These are phyloP conservation scores for Pneumocystis oryctolagi DNA, from an alignment of 1,139 yeast species.

Conservation along the genomic window DNA sequence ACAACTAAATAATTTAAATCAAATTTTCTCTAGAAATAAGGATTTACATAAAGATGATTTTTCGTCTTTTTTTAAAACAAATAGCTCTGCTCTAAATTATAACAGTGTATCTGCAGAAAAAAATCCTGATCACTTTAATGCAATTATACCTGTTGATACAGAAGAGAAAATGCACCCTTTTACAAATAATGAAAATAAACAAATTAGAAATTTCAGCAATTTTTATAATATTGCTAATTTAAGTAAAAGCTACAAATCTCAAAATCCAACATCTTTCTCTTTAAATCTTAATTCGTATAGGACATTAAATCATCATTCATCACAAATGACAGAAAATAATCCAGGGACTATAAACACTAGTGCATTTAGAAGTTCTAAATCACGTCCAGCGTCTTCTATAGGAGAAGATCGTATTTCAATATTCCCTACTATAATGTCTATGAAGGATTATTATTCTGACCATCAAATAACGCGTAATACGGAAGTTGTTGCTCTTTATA, in stretches of 20 bases:
- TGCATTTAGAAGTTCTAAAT: neutral
- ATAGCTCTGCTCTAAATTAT: neutral
- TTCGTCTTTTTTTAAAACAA: neutral
- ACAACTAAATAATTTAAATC: neutral
- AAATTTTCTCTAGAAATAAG: neutral
- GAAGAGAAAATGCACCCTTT: neutral
- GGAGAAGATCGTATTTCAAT: neutral
- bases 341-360: neutral
- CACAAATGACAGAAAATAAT: neutral
- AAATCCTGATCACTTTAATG: neutral
- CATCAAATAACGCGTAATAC: slow-evolving; percentile 1
- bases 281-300: neutral
- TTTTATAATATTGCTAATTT: neutral
- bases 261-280: neutral
- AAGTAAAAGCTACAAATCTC: neutral
- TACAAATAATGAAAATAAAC: neutral
- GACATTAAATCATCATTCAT: neutral
- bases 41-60: neutral
- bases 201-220: neutral
- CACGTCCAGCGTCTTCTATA: neutral
- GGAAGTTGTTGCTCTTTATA: slow-evolving; percentile 1
- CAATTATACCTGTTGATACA: neutral
- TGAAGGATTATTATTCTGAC: neutral
- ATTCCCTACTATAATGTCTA: neutral
- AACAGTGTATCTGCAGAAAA: neutral